Evolutionary conservation across 768 basidiomycete genomes (phyloP), one percentile per base, ranked within the genome.

Genomic region (Boletus fagicola): DNA sequence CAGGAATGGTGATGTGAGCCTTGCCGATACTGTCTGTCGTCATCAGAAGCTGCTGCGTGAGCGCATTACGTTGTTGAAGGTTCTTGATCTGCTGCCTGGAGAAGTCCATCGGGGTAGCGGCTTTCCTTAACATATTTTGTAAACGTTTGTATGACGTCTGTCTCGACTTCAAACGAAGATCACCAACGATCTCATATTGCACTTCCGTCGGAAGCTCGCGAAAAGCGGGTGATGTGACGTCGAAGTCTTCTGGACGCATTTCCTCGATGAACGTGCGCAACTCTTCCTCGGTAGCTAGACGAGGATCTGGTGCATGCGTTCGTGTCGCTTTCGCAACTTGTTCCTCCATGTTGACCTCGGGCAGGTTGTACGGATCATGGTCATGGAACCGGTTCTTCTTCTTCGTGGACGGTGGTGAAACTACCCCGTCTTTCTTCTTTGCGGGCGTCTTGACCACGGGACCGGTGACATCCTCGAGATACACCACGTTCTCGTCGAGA

Each of bases 111-210:
- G 97, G 87, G 0, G 94, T 96, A 2, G 77, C 78, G 0, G 94
- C 82, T 44, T 80, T 82, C 53, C 77, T 79, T 20, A 96, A 77
- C 97, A 99, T 99, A 54, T 87, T 87, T 66, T 97, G 90, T 45
- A 98, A 75, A 4, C 97, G 90, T 33, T 85, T 86, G 75, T 95
- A 89, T 10, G 93, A 96, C 13, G 92, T 95, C 73, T 98, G 95
- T 4, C 97, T 83, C 1, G 95, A 98, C 72, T 94, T 94, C 55
- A 97, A 78, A 4, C 97, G 85, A 48, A 98, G 78, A 75, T 99
- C 97, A 52, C 96, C 95, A 35, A 98, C 87, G 62, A 99, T 96
- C 75, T 99, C 97, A 73, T 98, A 99, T 65, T 99, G 94, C 22
- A 97, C 85, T 71, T 98, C 95, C 0, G 93, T 96, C 3, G 97